Percentiles rank a stretch among this genome's conserved stretches.
Evolutionary conservation across 2,329 filamentous ascomycete species (phyloP).

Genomic region (Whalleya microplaca): DNA sequence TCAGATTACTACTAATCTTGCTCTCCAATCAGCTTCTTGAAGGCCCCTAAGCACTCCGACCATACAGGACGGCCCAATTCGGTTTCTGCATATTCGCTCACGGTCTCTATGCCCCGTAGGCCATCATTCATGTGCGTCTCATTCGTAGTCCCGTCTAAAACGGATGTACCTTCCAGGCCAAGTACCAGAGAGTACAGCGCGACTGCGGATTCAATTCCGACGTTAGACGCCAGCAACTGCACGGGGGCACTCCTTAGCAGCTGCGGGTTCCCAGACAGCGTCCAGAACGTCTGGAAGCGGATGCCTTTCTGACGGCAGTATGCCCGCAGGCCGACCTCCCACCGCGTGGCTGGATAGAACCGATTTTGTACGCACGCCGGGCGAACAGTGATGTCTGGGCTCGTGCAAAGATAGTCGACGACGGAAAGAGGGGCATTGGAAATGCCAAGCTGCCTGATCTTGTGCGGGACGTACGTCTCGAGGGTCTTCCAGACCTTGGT

Average conservation of each 20-base stretch:
- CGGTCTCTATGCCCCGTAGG: slow-evolving; percentile 45
- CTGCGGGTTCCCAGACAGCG: slow-evolving; percentile 50
- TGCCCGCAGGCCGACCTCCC: slow-evolving; percentile 62
- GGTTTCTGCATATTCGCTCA: slow-evolving; percentile 38
- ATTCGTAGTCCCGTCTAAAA: slow-evolving; percentile 52
- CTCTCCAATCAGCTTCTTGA: slow-evolving; percentile 45
- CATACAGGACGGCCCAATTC: slow-evolving; percentile 48
- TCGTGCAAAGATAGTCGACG: slow-evolving; percentile 54
- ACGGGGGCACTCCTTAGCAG: slow-evolving; percentile 52
- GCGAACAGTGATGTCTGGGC: slow-evolving; percentile 36
- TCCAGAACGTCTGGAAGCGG: slow-evolving; percentile 60
- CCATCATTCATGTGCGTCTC: slow-evolving; percentile 54
- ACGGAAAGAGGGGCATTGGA: slow-evolving; percentile 70
- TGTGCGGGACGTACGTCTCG: slow-evolving; percentile 66
- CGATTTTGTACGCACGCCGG: slow-evolving; percentile 74
- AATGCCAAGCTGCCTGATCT: slow-evolving; percentile 71
- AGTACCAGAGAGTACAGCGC: slow-evolving; percentile 54
- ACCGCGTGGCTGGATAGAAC: slow-evolving; percentile 63
- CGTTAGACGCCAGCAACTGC: slow-evolving; percentile 48
- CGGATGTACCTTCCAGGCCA: slow-evolving; percentile 46
- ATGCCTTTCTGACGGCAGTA: slow-evolving; percentile 49
- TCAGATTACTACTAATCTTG: background rate
- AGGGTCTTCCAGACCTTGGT: slow-evolving; percentile 68
- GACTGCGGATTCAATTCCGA: slow-evolving; percentile 42
- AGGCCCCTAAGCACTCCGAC: slow-evolving; percentile 49